Conservation (phyloP, 768 basidiomycete genomes). For the Neoboletus subvelutipes region DNA sequence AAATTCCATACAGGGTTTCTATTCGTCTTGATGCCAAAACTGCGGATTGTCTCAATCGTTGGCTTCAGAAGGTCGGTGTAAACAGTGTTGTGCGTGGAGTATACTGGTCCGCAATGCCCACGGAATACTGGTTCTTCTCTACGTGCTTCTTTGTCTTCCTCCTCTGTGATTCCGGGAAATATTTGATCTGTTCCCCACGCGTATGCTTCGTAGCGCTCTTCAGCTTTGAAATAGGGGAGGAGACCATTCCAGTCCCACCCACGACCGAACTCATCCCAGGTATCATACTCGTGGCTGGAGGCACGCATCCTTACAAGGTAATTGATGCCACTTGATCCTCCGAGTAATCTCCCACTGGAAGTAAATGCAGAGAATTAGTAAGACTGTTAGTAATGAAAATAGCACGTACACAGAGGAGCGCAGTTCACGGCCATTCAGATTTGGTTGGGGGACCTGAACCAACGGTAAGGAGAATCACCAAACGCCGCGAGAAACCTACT, state of each 20-base stretch:
- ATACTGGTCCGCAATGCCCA: slow-evolving; percentile 9
- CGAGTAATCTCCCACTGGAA: slow-evolving; percentile 17
- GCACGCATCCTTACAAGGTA: slow-evolving; percentile 20
- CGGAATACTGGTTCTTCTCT: slow-evolving; percentile 10
- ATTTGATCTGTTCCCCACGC: slow-evolving; percentile 11
- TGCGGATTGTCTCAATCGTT: slow-evolving; percentile 8
- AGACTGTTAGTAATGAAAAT: not conserved
- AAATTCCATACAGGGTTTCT: slow-evolving; percentile 10
- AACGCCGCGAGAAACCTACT: not conserved
- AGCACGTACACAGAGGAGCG: slow-evolving; percentile 5
- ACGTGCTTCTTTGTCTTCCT: slow-evolving; percentile 13
- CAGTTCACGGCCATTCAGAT: slow-evolving; percentile 1
- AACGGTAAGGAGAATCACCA: not conserved
- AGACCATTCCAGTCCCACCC: slow-evolving; percentile 20
- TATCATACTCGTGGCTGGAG: slow-evolving; percentile 19
- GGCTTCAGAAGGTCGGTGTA: slow-evolving; percentile 16
- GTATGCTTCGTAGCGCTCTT: slow-evolving; percentile 10
- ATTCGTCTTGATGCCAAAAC: slow-evolving; percentile 16
- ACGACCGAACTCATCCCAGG: slow-evolving; percentile 16
- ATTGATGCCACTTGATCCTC: slow-evolving; percentile 23
- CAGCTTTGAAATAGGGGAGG: slow-evolving; percentile 16
- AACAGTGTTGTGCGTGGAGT: slow-evolving; percentile 15
- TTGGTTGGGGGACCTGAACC: slow-evolving; percentile 15
- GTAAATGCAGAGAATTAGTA: not conserved
- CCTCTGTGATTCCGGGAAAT: slow-evolving; percentile 12